phyloP scores from a whole-genome alignment of 352 stramenopile species.

The Pythium rishiriense region DNA sequence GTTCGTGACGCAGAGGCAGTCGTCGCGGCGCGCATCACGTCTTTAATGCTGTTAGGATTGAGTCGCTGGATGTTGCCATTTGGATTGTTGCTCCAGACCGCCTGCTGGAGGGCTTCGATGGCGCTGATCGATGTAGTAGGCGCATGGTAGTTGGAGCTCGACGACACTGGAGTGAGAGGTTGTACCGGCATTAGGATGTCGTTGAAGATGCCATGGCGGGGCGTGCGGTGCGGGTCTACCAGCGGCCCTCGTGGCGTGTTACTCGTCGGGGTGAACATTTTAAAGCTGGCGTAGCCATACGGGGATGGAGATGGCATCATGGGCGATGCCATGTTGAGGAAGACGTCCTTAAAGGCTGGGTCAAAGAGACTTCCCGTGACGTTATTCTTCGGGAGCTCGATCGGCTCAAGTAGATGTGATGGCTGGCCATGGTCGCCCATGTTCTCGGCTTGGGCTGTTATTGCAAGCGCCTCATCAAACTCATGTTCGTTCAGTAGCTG shows the following conservation, averaged over 20 bases:
- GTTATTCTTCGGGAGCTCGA: slow-evolving; percentile 18
- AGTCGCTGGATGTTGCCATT: slow-evolving; percentile 17
- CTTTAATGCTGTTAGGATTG: slow-evolving; percentile 25
- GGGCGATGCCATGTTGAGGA: slow-evolving; percentile 29
- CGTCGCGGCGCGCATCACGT: slow-evolving; percentile 19
- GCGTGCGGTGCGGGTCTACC: slow-evolving; percentile 24
- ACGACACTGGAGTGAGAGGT: slow-evolving; percentile 4
- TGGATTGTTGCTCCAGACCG: slow-evolving; percentile 27
- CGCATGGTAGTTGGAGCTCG: background rate
- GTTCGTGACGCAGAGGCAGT: slow-evolving; percentile 12
- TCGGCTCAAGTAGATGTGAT: slow-evolving; percentile 16
- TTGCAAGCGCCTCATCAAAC: slow-evolving; percentile 33
- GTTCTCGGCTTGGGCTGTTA: slow-evolving; percentile 14
- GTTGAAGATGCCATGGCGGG: slow-evolving; percentile 15
- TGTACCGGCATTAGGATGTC: slow-evolving; percentile 25
- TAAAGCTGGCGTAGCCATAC: slow-evolving; percentile 5
- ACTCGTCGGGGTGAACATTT: slow-evolving; percentile 10
- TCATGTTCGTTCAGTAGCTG: slow-evolving; percentile 52
- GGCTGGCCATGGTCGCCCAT: slow-evolving; percentile 19
- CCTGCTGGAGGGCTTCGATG: slow-evolving; percentile 31
- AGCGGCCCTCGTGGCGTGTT: background rate
- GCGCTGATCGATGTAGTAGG: slow-evolving; percentile 16
- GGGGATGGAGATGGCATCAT: slow-evolving; percentile 13
- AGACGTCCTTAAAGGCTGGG: slow-evolving; percentile 30
- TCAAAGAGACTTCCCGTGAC: background rate